Percentiles rank a stretch among this genome's conserved stretches.
Evolutionary conservation across 1,284 basidiomycete species (phyloP).

Genomic region (Phellopilus nigrolimitatus): DNA sequence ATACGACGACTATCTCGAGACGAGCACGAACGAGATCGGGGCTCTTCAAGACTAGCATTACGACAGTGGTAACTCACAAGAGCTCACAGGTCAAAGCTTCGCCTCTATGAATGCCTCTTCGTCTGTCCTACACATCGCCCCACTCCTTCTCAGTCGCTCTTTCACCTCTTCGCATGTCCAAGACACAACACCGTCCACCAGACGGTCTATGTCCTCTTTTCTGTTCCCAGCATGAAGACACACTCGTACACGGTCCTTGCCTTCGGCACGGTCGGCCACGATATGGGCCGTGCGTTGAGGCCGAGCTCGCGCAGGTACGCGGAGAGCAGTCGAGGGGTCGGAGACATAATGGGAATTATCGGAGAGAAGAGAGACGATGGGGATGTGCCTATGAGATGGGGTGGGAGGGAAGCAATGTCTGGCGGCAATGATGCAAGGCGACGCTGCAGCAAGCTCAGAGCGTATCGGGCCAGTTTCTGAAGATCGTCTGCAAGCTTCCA

Average conservation of each 20-base stretch:
- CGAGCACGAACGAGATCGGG: slow-evolving; percentile 55
- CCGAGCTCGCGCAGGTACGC: slow-evolving; percentile 55
- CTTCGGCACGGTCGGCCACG: slow-evolving; percentile 81
- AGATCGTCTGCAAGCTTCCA: slow-evolving; percentile 40
- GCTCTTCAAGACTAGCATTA: slow-evolving; percentile 50
- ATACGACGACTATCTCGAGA: slow-evolving; percentile 52
- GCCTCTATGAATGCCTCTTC: slow-evolving; percentile 6
- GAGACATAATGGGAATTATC: slow-evolving; percentile 83
- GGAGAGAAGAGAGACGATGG: slow-evolving; percentile 35
- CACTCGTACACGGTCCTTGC: slow-evolving; percentile 76
- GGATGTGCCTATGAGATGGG: slow-evolving; percentile 29
- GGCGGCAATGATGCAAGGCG: slow-evolving; percentile 36
- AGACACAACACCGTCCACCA: slow-evolving; percentile 45
- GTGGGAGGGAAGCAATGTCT: slow-evolving; percentile 39
- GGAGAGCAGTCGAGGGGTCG: slow-evolving; percentile 67
- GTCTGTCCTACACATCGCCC: neutral
- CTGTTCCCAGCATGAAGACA: slow-evolving; percentile 81
- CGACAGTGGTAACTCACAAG: neutral
- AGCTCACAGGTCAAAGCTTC: slow-evolving; percentile 10
- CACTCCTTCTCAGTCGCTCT: neutral
- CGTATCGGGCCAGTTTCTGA: slow-evolving; percentile 36
- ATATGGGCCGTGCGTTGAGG: slow-evolving; percentile 75
- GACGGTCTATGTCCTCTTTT: slow-evolving; percentile 51
- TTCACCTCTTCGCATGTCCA: slow-evolving; percentile 39
- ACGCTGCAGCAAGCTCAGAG: slow-evolving; percentile 33